Base-by-base conservation (phyloP, 2,329 filamentous ascomycete species). In the Xylariaceae sp. region DNA sequence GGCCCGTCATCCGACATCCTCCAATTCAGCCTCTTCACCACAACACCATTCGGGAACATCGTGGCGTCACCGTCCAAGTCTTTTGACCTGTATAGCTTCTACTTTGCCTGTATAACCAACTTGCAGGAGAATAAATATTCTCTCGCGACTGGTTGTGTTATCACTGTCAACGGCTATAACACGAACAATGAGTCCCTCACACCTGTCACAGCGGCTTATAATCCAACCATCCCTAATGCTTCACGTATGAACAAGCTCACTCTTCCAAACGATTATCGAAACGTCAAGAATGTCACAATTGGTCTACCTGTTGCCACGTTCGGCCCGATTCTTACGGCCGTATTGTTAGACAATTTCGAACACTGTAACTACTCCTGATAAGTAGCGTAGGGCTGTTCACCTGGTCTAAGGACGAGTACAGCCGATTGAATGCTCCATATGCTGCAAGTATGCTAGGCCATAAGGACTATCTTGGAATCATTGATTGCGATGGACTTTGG, bases 321-420 rank as follows among this genome's bases (percentile, higher is more conserved):
- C 37, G n/a, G 14, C n/a, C 37, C 37, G 12, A 10, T 39, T 21
- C 14, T 27, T 16, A 39, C 37, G 17, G 37, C 37, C 12, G n/a
- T 39, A 14, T 14, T 39, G 12, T 17, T 39, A 11, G 37, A 39
- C 23, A 21, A 39, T 39, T 14, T 39, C 4, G 23, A 39, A 17
- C 37, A 39, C 23, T 39, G 37, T 14, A 39, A 39, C 21, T 22
- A 39, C 19, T 39, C n/a, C n/a, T n/a, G n/a, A n/a, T n/a, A n/a
- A n/a, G n/a, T n/a, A n/a, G n/a, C n/a, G n/a, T n/a, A n/a, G n/a
- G n/a, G n/a, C n/a, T n/a, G n/a, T n/a, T n/a, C n/a, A n/a, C n/a
- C n/a, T n/a, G n/a, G n/a, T n/a, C n/a, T n/a, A n/a, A n/a, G n/a
- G n/a, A n/a, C n/a, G n/a, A n/a, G n/a, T n/a, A n/a, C n/a, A n/a